Percentiles rank a stretch among this genome's conserved stretches.
phyloP scores from a whole-genome alignment of 129 eudicot species.

The Pittosporum tobira region DNA sequence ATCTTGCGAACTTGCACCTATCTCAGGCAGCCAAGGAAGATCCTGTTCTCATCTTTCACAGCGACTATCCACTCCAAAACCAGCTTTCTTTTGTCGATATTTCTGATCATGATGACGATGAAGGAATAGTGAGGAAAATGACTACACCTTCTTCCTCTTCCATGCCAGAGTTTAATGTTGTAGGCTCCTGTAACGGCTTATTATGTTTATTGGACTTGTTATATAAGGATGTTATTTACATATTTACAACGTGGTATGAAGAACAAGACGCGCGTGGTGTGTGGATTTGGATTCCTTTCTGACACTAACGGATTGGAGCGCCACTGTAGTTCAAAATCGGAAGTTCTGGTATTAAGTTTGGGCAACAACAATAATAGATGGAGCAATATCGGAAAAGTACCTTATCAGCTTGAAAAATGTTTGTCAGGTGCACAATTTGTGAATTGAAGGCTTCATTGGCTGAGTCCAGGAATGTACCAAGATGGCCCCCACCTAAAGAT shows the following conservation, averaged over 20 bases:
- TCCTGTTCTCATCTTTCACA: constrained; percentile 42
- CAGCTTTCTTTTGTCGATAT: no score
- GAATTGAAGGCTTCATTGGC: constrained; percentile 46
- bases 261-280: constrained; percentile 7
- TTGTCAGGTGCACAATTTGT: constrained; percentile 19
- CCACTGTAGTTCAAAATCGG: background rate
- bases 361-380: constrained; percentile 13
- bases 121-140: constrained; percentile 16
- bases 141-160: constrained; percentile 29
- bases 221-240: constrained; percentile 29
- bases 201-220: constrained; percentile 39
- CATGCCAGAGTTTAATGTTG: constrained; percentile 45
- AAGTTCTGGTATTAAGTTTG: background rate
- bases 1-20: constrained; percentile 27
- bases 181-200: constrained; percentile 57
- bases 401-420: constrained; percentile 31
- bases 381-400: constrained; percentile 38
- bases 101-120: constrained; percentile 3
- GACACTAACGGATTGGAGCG: constrained; percentile 10
- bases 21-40: constrained; percentile 8
- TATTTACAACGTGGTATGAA: constrained; percentile 26
- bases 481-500: no score
- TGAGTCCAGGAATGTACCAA: no score
- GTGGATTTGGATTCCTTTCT: constrained; percentile 24
- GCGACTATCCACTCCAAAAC: constrained; percentile 40